Percentiles rank a stretch among this genome's conserved stretches.
These are phyloP conservation scores for Trichoderma virens DNA, from an alignment of 495 filamentous ascomycete genomes.

Conservation along the genomic window DNA sequence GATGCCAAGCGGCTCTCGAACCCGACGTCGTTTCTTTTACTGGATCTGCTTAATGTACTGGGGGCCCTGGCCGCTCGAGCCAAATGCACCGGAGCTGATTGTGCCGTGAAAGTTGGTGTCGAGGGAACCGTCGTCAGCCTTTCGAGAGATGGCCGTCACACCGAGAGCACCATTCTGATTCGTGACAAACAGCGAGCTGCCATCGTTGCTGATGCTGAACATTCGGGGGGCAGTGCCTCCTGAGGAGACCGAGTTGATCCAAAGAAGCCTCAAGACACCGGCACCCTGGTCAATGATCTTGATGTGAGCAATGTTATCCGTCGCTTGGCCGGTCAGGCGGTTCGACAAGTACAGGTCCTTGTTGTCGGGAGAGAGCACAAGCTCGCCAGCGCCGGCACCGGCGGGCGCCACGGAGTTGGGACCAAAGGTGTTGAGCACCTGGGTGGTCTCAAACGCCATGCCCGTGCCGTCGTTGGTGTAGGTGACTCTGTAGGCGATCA, in stretches of 20 bases:
- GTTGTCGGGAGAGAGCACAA: conserved; percentile 22
- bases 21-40: neutral
- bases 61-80: neutral
- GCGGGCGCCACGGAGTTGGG: conserved; percentile 17
- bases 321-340: conserved; percentile 24
- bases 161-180: conserved; percentile 25
- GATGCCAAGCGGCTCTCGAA: no score
- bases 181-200: conserved; percentile 20
- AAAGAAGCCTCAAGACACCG: conserved; percentile 16
- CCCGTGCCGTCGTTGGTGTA: conserved; percentile 17
- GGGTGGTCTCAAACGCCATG: conserved; percentile 18
- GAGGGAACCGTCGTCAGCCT: neutral
- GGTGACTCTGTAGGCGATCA: conserved; percentile 22
- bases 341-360: conserved; percentile 29
- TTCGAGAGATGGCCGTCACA: conserved; percentile 21
- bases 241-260: conserved; percentile 16
- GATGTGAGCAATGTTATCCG: conserved; percentile 29
- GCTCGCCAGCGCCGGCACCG: conserved; percentile 23
- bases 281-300: conserved; percentile 12
- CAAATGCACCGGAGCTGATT: neutral
- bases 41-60: neutral
- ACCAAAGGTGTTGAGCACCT: conserved; percentile 25
- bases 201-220: conserved; percentile 23
- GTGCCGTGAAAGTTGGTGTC: neutral
- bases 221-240: conserved; percentile 25